These are phyloP conservation scores for Globisporangium echinulatum DNA, from an alignment of 352 stramenopile genomes.

Conservation along the genomic window DNA sequence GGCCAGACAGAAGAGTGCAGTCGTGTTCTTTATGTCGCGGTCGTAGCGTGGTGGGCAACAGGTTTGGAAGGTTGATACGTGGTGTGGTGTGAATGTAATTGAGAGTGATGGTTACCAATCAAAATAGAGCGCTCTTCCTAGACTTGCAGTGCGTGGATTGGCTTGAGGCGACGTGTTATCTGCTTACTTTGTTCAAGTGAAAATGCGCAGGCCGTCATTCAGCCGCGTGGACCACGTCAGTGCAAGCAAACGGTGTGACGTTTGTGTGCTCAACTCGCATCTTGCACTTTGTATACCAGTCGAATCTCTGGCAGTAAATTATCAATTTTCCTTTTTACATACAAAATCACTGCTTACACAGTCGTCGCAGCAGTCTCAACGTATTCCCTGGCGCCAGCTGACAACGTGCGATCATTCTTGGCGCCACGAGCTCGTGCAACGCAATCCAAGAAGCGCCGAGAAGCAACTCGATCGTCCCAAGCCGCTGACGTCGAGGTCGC, in stretches of 20 bases:
- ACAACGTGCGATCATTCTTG: neutral
- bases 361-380: neutral
- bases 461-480: neutral
- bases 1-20: neutral
- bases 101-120: neutral
- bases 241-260: neutral
- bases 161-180: too few relatives aligned
- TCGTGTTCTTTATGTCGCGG: neutral
- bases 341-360: neutral
- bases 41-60: neutral
- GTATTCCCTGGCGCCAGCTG: neutral
- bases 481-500: neutral
- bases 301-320: neutral
- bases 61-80: neutral
- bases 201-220: too few relatives aligned
- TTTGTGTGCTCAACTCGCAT: neutral
- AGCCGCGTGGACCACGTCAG: too few relatives aligned
- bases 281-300: neutral
- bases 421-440: neutral
- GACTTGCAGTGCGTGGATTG: too few relatives aligned
- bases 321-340: neutral
- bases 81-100: neutral
- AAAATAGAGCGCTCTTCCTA: too few relatives aligned
- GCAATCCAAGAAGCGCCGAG: constrained; percentile 1
- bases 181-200: too few relatives aligned